phyloP scores from a whole-genome alignment of 2,329 filamentous ascomycete species.

The Fusarium domesticum region DNA sequence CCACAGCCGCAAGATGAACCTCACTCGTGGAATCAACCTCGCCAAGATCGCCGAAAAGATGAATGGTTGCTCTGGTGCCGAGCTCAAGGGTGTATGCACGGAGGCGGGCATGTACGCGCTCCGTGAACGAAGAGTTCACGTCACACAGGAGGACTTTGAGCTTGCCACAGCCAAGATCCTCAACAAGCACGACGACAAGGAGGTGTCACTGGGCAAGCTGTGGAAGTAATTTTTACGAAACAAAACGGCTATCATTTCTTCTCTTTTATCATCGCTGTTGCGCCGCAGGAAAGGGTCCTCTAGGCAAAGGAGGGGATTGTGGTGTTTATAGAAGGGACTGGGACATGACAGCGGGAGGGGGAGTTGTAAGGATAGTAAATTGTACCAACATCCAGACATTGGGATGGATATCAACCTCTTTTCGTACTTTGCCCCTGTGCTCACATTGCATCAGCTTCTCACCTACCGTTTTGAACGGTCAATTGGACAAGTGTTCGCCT shows the following conservation, averaged over 20 bases:
- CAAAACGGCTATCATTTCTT: constrained; percentile 17
- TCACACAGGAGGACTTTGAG: constrained; percentile 99
- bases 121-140: constrained; percentile 91
- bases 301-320: constrained; percentile 16
- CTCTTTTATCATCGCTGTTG: constrained; percentile 22
- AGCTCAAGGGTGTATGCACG: constrained; percentile 97
- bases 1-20: constrained; percentile 96
- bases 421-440: not conserved
- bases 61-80: constrained; percentile 97
- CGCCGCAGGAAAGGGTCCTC: constrained; percentile 21
- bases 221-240: constrained; percentile 46
- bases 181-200: constrained; percentile 99
- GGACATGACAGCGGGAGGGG: constrained; percentile 26
- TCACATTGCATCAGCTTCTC: not conserved
- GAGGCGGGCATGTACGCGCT: constrained; percentile 98
- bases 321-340: constrained; percentile 28
- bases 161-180: constrained; percentile 97
- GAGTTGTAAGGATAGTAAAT: constrained; percentile 37
- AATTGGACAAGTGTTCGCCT: too few relatives aligned
- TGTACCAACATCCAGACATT: constrained; percentile 31
- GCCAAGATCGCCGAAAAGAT: constrained; percentile 99
- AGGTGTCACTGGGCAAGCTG: constrained; percentile 83
- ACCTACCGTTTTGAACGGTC: too few relatives aligned
- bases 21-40: constrained; percentile 94
- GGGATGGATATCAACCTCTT: constrained; percentile 12